Evolutionary conservation across 1,284 basidiomycete species (phyloP).

Genomic region (Trichosporon ovoides): DNA sequence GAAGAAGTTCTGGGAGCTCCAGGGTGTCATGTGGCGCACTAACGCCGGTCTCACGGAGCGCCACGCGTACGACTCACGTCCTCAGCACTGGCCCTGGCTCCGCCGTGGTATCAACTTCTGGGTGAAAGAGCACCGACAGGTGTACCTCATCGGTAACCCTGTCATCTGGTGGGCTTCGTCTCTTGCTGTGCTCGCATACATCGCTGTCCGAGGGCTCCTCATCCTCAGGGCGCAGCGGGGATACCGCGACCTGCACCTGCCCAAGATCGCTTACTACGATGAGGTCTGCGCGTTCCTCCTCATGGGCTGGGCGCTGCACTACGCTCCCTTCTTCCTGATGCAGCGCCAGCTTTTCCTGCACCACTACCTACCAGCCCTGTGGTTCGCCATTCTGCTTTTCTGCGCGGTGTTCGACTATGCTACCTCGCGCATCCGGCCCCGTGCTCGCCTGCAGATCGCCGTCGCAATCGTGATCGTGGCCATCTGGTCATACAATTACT

Average conservation of each 20-base stretch:
- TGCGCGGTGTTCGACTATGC: conserved; percentile 77
- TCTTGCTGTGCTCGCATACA: conserved; percentile 64
- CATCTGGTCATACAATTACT: conserved; percentile 71
- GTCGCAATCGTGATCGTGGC: conserved; percentile 66
- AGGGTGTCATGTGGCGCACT: conserved; percentile 96
- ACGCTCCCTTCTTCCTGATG: conserved; percentile 96
- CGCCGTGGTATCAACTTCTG: conserved; percentile 96
- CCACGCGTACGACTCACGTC: conserved; percentile 90
- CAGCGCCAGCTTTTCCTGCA: conserved; percentile 91
- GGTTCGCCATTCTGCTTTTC: conserved; percentile 79
- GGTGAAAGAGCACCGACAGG: conserved; percentile 92
- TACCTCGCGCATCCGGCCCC: conserved; percentile 71
- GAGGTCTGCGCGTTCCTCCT: conserved; percentile 83
- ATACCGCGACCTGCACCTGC: conserved; percentile 82
- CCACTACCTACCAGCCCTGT: conserved; percentile 93
- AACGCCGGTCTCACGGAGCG: conserved; percentile 92
- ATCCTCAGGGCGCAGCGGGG: conserved; percentile 86
- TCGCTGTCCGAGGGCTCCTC: conserved; percentile 65
- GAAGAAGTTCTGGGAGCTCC: conserved; percentile 83
- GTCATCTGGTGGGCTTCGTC: conserved; percentile 85
- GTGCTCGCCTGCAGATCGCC: conserved; percentile 72
- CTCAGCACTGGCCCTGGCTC: conserved; percentile 79
- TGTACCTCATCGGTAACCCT: conserved; percentile 93
- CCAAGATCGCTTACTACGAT: conserved; percentile 87
- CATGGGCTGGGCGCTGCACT: conserved; percentile 90